Evolutionary conservation across 768 basidiomycete genomes (phyloP), one percentile per base, ranked within the genome.

Genomic region (Suillus subluteus): DNA sequence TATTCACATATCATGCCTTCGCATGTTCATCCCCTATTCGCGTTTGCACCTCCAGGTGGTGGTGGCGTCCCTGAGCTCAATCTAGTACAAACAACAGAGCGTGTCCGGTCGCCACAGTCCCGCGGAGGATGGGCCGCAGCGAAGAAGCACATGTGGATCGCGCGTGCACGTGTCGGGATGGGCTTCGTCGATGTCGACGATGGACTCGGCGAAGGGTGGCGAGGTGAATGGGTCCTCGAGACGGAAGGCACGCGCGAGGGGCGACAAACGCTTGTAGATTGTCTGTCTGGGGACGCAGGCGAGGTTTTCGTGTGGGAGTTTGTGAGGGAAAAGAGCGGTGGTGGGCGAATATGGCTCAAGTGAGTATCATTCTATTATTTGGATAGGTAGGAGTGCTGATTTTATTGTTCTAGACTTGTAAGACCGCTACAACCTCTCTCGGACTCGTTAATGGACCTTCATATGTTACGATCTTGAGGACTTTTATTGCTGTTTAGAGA

Each of bases 141-240:
- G 64, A 85, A 83, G 70, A 86, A 84, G 71, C 87, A 86, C 71
- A 83, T 83, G 67, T 94, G 92, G 92, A 82, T 87, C 6, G 90
- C 87, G 41, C 79, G 81, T 43, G 76, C 87, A 18, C 78, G 79
- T 66, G 79, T 79, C 65, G 77, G 74, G 41, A 72, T 71, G 76
- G 74, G 73, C 68, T 78, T 74, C 73, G 79, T 69, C 76, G 79
- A 74, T 62, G 44, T 74, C 15, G 72, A 75, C 58, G 76, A 76
- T 23, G 83, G 76, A 40, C 78, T 90, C 30, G 88, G 90, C 15
- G 84, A 85, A n/a, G 89, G 88, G 6, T 91, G 92, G 88, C 80
- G 83, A 40, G 89, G 89, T 11, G 90, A 93, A 68, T 93, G 92
- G 91, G 79, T 91, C 16, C 79, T 94, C n/a, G 90, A 94, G 75